Base-by-base conservation (phyloP, 1,284 basidiomycete genomes). In the Ganoderma lingzhi region DNA sequence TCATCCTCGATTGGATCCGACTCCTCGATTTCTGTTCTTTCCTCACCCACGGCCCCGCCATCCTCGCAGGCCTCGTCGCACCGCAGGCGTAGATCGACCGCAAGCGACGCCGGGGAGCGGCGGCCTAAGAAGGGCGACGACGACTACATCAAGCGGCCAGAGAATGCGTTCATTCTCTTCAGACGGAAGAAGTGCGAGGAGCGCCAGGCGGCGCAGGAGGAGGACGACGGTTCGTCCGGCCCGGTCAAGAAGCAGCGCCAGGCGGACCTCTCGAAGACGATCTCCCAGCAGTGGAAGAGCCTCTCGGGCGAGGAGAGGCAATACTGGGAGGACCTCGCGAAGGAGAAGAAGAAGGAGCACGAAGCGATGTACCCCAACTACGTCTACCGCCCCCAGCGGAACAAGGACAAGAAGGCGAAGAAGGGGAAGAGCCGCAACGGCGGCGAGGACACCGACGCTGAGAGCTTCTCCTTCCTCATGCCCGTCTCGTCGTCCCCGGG, bases 81-180 rank as follows among this genome's bases (percentile, higher is more conserved):
- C 73, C 87, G 87, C 79, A 87, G 88, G 63, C 86, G 90, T 79
- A 90, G 89, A 82, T 90, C 88, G 68, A 85, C 85, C 74, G 78
- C 75, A 59, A 84, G 84, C 79, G 87, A 87, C 63, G 81, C 84
- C 81, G 90, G 87, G 78, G 90, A 92, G 75, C 89, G 89, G 71
- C 84, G 91, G 72, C 91, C 91, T 6, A 91, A 87, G 82, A 91
- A 89, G 82, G 92, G 91, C 76, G 92, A 93, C 79, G 90, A 91
- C 67, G 90, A 92, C 78, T 93, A 93, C 78, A 88, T 93, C 82
- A 93, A 93, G 80, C 87, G 92, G 39, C 91, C 91, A 4, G 91
- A 93, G 81, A 93, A 93, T 76, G 92, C 92, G 30, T 93, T 93
- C 84, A 93, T 93, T 78, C 85, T 93, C 65, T 93, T 93, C 86